Base-by-base conservation (phyloP, 768 basidiomycete genomes). In the Termitomyces sp. region DNA sequence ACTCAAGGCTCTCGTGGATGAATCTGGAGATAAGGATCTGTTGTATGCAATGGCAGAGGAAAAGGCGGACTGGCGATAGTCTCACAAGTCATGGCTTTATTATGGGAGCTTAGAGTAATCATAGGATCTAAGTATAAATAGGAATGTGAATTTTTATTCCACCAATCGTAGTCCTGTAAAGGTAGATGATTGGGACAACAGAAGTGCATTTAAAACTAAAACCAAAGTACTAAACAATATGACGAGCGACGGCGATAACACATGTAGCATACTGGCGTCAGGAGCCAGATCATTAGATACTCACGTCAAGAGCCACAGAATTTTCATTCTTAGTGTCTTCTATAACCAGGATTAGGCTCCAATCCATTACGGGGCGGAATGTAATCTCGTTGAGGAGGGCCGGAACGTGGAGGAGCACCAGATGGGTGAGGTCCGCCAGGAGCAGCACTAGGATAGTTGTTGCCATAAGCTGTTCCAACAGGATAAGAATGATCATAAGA, bases 1-100 rank as follows among this genome's bases (percentile, higher is more conserved):
- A 66, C 67, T 86, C 25, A 75, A 77, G 46, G 73, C 79, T 0
- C 70, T 86, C 19, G 83, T 87, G 0, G 79, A 85, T 43, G 79
- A 83, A 60, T 84, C 80, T 37, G 79, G 76, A 12, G 84, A 86
- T 60, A 80, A 68, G 59, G 75, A 79, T 47, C 63, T 63, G 30
- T 60, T 86, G 41, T 76, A 79, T 52, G 72, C 67, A 28, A 80
- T 82, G 79, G 71, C 74, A 48, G 54, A 57, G 56, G 43, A 28
- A 21, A 59, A 54, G 46, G 45, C 42, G 14, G 40, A 21, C 5
- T 37, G 34, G 14, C 11, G 12, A 27, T 35, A 12, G 14, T 49
- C 30, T 37, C 32, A 49, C n/a, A 10, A 25, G 4, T 9, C 44
- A 32, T 9, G 10, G 10, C 0, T 32, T 32, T 9, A 32, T 40